Percentiles rank a stretch among this genome's conserved stretches.
These are phyloP conservation scores for Lactarius psammicola DNA, from an alignment of 768 basidiomycete species.

Conservation along the genomic window DNA sequence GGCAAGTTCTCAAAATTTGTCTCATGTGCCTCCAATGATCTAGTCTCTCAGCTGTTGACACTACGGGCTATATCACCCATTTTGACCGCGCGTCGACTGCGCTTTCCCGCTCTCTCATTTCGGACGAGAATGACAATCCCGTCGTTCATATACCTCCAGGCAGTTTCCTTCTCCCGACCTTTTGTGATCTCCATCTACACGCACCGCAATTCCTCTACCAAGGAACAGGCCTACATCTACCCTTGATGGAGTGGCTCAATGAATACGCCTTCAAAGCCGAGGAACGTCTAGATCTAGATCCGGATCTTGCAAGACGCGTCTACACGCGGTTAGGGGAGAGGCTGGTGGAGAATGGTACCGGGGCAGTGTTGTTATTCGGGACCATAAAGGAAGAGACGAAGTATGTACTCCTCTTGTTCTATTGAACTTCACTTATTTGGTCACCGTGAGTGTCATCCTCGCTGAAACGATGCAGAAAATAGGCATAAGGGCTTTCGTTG, in stretches of 20 bases:
- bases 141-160: conserved; percentile 45
- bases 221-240: conserved; percentile 81
- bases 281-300: conserved; percentile 63
- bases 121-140: conserved; percentile 21
- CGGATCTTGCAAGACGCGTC: conserved; percentile 58
- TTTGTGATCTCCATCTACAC: conserved; percentile 82
- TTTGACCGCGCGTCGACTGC: conserved; percentile 42
- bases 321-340: conserved; percentile 65
- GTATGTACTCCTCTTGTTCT: conserved; percentile 42
- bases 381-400: conserved; percentile 83
- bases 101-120: conserved; percentile 39
- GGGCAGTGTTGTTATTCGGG: conserved; percentile 75
- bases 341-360: conserved; percentile 73
- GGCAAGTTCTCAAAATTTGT: conserved; percentile 35
- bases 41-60: conserved; percentile 12
- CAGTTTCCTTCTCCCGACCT: conserved; percentile 74
- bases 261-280: conserved; percentile 83
- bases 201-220: conserved; percentile 89
- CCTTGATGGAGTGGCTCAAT: conserved; percentile 82
- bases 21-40: neutral
- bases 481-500: conserved; percentile 80
- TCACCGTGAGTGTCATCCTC: conserved; percentile 60
- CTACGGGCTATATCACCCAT: conserved; percentile 50
- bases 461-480: conserved; percentile 68
- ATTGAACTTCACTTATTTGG: neutral